Evolutionary conservation across 2,329 filamentous ascomycete species (phyloP).

Genomic region (Basipetospora sp.): DNA sequence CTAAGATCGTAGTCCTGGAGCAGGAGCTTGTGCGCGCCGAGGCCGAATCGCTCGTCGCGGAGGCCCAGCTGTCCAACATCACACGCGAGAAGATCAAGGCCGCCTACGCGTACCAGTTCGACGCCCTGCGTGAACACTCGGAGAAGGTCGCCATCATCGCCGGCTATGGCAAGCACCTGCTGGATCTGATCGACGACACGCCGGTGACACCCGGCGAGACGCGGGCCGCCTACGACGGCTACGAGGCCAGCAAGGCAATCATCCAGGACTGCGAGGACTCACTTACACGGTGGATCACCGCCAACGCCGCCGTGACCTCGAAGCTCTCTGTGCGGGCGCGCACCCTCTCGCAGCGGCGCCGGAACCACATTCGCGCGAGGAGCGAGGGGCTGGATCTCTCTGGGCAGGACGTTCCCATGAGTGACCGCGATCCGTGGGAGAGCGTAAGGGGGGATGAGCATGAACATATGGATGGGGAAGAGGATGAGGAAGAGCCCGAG

Average conservation of each 20-base stretch:
- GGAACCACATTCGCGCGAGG: constrained; percentile 52
- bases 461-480: constrained; percentile 28
- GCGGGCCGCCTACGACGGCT: constrained; percentile 87
- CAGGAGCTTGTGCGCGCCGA: constrained; percentile 97
- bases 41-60: constrained; percentile 94
- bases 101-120: constrained; percentile 95
- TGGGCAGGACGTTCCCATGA: constrained; percentile 62
- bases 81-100: constrained; percentile 99
- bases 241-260: constrained; percentile 95
- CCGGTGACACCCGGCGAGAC: constrained; percentile 96
- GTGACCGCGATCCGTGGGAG: constrained; percentile 74
- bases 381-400: constrained; percentile 71
- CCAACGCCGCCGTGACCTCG: constrained; percentile 75
- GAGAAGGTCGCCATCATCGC: constrained; percentile 98
- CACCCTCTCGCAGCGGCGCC: constrained; percentile 72
- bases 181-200: constrained; percentile 90
- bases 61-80: constrained; percentile 97
- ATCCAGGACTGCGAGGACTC: constrained; percentile 98
- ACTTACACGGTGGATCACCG: constrained; percentile 89
- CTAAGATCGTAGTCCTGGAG: constrained; percentile 92
- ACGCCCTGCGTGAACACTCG: constrained; percentile 89
- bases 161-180: constrained; percentile 92
- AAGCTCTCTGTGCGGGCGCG: constrained; percentile 79
- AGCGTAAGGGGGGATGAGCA: constrained; percentile 51
- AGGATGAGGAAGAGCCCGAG: constrained; percentile 51